Evolutionary conservation across 192 early-diverging fungal genomes (phyloP).

Genomic region (Coemansia sp.): DNA sequence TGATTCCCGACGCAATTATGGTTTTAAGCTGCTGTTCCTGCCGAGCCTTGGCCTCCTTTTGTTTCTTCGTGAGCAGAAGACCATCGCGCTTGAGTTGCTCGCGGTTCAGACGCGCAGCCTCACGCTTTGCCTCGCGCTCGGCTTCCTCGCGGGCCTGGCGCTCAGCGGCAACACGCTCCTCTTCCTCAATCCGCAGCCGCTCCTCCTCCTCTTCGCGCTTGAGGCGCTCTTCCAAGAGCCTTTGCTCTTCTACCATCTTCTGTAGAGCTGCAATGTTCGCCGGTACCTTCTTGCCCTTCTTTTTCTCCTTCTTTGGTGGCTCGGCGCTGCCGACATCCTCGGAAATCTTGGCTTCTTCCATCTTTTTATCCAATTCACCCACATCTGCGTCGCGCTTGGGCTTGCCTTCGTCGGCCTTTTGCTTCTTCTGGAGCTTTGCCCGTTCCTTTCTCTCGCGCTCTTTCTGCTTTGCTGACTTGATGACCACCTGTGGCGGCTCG

Average conservation of each 20-base stretch:
- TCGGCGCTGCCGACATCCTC: conserved; percentile 44
- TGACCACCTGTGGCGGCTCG: conserved; percentile 48
- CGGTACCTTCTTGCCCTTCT: conserved; percentile 43
- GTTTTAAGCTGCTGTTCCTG: conserved; percentile 71
- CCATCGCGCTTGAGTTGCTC: conserved; percentile 90
- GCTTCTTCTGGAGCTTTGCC: conserved; percentile 45
- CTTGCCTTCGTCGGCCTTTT: conserved; percentile 42
- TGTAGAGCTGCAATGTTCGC: conserved; percentile 46
- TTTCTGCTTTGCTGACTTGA: conserved; percentile 57
- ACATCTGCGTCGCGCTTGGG: conserved; percentile 50
- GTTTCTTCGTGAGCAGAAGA: conserved; percentile 90
- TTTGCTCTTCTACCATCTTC: conserved; percentile 61
- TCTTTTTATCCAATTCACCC: conserved; percentile 24
- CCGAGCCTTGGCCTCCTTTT: conserved; percentile 78
- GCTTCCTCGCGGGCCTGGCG: conserved; percentile 66
- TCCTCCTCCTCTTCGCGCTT: conserved; percentile 80
- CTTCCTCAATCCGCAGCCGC: conserved; percentile 64
- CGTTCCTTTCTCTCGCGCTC: conserved; percentile 58
- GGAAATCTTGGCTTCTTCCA: conserved; percentile 25
- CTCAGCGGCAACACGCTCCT: conserved; percentile 64
- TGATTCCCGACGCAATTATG: conserved; percentile 74
- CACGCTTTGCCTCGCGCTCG: conserved; percentile 75
- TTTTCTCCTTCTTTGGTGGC: conserved; percentile 27
- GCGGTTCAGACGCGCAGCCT: conserved; percentile 76
- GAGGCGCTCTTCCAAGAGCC: conserved; percentile 68